Percentiles rank a stretch among this genome's conserved stretches.
Conservation (phyloP, 768 basidiomycete species). For the Lentinus tigrinus region DNA sequence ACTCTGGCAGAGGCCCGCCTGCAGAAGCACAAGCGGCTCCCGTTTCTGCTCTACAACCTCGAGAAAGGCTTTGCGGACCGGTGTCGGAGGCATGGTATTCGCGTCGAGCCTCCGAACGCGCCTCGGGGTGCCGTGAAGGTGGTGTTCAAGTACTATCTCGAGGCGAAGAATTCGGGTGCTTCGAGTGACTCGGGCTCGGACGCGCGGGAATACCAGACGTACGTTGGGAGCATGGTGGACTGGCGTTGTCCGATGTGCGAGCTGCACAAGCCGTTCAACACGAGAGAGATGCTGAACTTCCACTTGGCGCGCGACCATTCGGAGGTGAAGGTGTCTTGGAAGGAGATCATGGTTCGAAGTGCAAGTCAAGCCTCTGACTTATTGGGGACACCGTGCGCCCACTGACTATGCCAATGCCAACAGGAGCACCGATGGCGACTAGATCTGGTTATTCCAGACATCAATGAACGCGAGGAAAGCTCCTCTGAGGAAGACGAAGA, state of each 20-base stretch:
- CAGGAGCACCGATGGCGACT: neutral
- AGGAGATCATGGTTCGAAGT: conserved; percentile 19
- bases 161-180: conserved; percentile 6
- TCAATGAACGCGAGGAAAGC: neutral
- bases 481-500: neutral
- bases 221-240: conserved; percentile 27
- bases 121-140: conserved; percentile 25
- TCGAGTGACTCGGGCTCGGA: conserved; percentile 11
- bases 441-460: conserved; percentile 4
- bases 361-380: neutral
- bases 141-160: conserved; percentile 20
- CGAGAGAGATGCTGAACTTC: conserved; percentile 41
- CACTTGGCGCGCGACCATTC: conserved; percentile 53
- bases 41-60: conserved; percentile 57
- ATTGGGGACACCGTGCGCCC: too few relatives aligned
- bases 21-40: conserved; percentile 34
- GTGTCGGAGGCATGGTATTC: conserved; percentile 40
- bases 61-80: conserved; percentile 44
- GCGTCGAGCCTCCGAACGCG: conserved; percentile 25
- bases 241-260: conserved; percentile 60
- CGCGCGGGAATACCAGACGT: conserved; percentile 15
- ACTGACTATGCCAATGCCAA: neutral
- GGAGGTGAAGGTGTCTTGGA: conserved; percentile 40
- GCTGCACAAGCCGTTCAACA: conserved; percentile 41
- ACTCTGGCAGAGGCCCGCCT: conserved; percentile 7